Conservation (phyloP, 257 asterid genomes). For the Verbena officinalis region DNA sequence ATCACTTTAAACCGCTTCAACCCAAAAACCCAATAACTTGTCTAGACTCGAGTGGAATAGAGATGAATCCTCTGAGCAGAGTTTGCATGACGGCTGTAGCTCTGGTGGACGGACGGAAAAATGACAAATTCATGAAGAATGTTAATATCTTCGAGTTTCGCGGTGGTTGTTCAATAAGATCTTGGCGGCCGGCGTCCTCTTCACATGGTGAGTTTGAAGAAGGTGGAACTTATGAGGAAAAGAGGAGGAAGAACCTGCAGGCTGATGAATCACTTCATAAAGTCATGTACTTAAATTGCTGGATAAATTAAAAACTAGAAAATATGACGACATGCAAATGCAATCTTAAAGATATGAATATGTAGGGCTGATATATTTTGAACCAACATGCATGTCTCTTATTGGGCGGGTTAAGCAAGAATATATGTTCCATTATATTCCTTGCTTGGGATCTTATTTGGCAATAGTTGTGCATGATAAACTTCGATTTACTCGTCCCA, state of each 20-base stretch:
- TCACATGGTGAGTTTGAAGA: not conserved
- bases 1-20: not conserved
- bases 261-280: constrained; percentile 36
- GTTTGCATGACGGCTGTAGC: constrained; percentile 26
- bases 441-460: not conserved
- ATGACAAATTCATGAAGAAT: constrained; percentile 6
- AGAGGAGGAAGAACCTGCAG: constrained; percentile 15
- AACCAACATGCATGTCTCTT: not conserved
- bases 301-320: constrained; percentile 30
- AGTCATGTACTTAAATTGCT: constrained; percentile 41
- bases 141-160: not conserved
- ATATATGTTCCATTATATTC: not conserved
- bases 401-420: not conserved
- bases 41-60: not conserved
- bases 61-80: constrained; percentile 37
- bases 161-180: not conserved
- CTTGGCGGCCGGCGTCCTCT: constrained; percentile 1
- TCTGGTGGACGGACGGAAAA: constrained; percentile 22
- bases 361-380: no score
- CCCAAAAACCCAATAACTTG: not conserved
- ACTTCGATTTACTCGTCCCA: constrained; percentile 27
- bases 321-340: no score
- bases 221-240: constrained; percentile 8
- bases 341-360: no score
- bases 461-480: constrained; percentile 1